Conservation (phyloP, 2,329 filamentous ascomycete species). For the Cordyceps cateniannulata region DNA sequence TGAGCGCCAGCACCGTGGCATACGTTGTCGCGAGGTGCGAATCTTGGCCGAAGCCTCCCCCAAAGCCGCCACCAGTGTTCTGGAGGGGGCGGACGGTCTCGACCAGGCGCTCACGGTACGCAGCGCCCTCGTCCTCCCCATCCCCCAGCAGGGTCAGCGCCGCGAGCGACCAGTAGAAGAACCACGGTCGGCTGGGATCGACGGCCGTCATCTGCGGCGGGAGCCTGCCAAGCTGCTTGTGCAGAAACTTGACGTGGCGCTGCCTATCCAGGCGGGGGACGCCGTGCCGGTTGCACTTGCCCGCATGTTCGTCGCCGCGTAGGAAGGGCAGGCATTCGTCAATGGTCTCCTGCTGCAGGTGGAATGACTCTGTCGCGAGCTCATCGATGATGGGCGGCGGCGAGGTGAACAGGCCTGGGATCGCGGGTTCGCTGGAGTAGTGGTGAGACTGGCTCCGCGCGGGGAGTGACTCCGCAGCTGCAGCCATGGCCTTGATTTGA, state of each 20-base stretch:
- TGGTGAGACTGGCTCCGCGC: neutral
- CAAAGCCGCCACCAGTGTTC: slow-evolving; percentile 78
- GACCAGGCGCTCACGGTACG: slow-evolving; percentile 62
- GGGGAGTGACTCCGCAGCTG: slow-evolving; percentile 4
- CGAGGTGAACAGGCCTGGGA: slow-evolving; percentile 52
- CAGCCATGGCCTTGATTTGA: slow-evolving; percentile 9
- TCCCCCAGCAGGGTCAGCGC: slow-evolving; percentile 71
- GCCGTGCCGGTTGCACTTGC: slow-evolving; percentile 57
- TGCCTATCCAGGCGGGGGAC: slow-evolving; percentile 66
- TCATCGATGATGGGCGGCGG: slow-evolving; percentile 58
- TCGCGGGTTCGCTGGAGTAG: neutral
- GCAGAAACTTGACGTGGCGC: slow-evolving; percentile 56
- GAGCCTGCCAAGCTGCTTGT: slow-evolving; percentile 51
- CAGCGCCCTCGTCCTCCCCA: slow-evolving; percentile 60
- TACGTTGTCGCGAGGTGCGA: slow-evolving; percentile 89
- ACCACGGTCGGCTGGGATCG: slow-evolving; percentile 88
- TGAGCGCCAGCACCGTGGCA: slow-evolving; percentile 71
- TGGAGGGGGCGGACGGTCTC: slow-evolving; percentile 76
- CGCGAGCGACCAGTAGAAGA: slow-evolving; percentile 85
- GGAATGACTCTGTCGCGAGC: slow-evolving; percentile 61
- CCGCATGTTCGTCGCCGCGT: slow-evolving; percentile 41
- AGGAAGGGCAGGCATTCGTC: slow-evolving; percentile 64
- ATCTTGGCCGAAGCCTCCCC: slow-evolving; percentile 84
- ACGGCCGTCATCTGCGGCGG: slow-evolving; percentile 65
- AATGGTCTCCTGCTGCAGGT: slow-evolving; percentile 61